Base-by-base conservation (phyloP, 371 early-diverging fungal species). In the Mortierella sp. region DNA sequence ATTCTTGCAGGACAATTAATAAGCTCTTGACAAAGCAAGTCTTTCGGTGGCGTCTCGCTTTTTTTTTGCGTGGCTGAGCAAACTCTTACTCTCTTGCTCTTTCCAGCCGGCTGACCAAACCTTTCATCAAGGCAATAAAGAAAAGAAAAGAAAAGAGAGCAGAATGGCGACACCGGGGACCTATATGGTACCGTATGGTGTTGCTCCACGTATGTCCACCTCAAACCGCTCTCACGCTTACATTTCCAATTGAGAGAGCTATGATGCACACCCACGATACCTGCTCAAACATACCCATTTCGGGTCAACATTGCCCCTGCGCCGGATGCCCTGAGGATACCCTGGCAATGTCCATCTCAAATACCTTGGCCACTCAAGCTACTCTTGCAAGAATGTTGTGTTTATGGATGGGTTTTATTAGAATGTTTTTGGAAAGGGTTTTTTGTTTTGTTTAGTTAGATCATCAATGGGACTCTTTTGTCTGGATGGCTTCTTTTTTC, bases 391-490 rank as follows among this genome's bases (percentile, higher is more conserved):
- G 2, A 40, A 40, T 40, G 6, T 28, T 59, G 57, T 26, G 59
- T 59, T 13, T 59, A 31, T 59, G 59, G 28, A 31, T 4, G 13
- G 59, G 59, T 59, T 59, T 59, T 59, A 59, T 59, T 59, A 59
- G 31, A 59, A 31, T 59, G 59, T 59, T 59, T 59, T 59, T 59
- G 59, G 13, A 59, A 14, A 14, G 31, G 57, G 5, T 59, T 59
- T 31, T 59, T 31, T 59, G 16, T 31, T 28, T 59, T 59, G n/a
- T 59, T 59, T 31, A 13, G 48, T 6, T 21, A 24, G 51, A 16
- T 59, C 59, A 59, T 59, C 59, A 59, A 59, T 26, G 34, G 64
- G 64, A 64, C 64, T 64, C 64, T 64, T 64, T 40, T 64, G 34
- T 64, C 64, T 40, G 61, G 26, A 31, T 34, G 34, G 55, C 21